Base-by-base conservation (phyloP, 2,329 filamentous ascomycete genomes). In the Phialocephala sp. region DNA sequence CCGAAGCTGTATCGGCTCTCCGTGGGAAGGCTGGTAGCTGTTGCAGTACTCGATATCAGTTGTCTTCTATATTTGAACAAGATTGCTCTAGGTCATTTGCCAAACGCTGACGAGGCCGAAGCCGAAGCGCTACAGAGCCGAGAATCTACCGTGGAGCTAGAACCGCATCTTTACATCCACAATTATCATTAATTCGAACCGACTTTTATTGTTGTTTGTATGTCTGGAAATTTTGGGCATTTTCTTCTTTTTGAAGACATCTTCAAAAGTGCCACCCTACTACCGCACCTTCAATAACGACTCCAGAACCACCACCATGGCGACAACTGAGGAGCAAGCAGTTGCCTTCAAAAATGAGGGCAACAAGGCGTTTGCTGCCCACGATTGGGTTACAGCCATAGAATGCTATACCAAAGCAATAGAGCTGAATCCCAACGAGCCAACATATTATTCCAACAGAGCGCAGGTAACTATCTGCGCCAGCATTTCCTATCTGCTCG, bases 371-470 rank as follows among this genome's bases (percentile, higher is more conserved):
- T 98, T 98, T 80, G 88, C 89, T 64, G 84, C 88, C 37, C 93
- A 97, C 75, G 91, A 98, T 82, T 99, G 92, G 91, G 87, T 85
- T 12, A 82, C 85, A 2, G 95, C 95, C 8, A 85, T 97, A 69
- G 89, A 94, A 1, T 88, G 89, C 72, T 99, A 99, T 79, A 88
- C 88, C 63, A 87, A 96, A 80, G 94, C 94, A 32, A 98, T 99
- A 76, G 89, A 91, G 67, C 81, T 92, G 72, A 89, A 97, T 80
- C 87, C 90, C 76, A 84, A 91, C 72, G 91, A 98, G 75, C 91
- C 94, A 8, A 91, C 94, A 0, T 98, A 94, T 81, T 98, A 89
- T 81, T 93, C 92, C 74, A 99, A 99, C 81, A 87, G 95, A 77
- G 95, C 95, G 22, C 94, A 97, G 87, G 94, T 97, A 69, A 85